Evolutionary conservation across 1,139 yeast species (phyloP).

Genomic region (Debaryomyces robertsiae): DNA sequence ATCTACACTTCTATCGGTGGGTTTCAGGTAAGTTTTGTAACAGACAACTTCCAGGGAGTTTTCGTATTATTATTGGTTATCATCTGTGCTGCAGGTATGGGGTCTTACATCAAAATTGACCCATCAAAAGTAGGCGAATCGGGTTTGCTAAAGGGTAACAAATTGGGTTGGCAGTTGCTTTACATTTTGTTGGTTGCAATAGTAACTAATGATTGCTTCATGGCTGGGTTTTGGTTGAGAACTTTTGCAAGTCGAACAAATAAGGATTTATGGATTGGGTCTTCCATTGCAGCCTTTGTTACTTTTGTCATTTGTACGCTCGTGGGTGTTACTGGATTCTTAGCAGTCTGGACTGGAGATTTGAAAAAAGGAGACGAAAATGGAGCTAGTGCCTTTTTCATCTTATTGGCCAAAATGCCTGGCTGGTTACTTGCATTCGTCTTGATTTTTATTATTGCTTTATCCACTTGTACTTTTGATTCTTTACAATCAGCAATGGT

Average conservation of each 20-base stretch:
- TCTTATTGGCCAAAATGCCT: constrained; percentile 74
- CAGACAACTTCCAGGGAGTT: constrained; percentile 86
- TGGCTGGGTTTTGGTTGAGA: constrained; percentile 93
- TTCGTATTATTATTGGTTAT: constrained; percentile 68
- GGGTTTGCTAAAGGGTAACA: constrained; percentile 62
- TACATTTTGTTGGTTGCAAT: constrained; percentile 86
- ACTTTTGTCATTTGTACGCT: constrained; percentile 65
- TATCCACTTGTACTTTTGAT: constrained; percentile 89
- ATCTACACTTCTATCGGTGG: constrained; percentile 91
- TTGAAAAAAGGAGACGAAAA: constrained; percentile 59
- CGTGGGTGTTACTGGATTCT: constrained; percentile 80
- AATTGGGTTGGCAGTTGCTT: constrained; percentile 85
- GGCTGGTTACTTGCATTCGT: constrained; percentile 86
- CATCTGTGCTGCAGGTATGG: constrained; percentile 80
- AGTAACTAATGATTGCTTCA: constrained; percentile 84
- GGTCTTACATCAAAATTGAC: constrained; percentile 74
- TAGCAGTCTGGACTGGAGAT: constrained; percentile 90
- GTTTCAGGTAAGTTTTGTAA: constrained; percentile 81
- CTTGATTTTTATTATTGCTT: constrained; percentile 66
- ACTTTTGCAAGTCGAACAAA: constrained; percentile 86
- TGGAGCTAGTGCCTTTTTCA: constrained; percentile 69
- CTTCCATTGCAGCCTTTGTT: constrained; percentile 70
- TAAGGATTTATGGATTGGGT: constrained; percentile 74
- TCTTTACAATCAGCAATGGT: constrained; percentile 88
- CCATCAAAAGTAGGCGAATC: constrained; percentile 62